Evolutionary conservation across 352 stramenopile species (phyloP), one percentile per base, ranked within the genome.

Genomic region (Pythium sukuiense): DNA sequence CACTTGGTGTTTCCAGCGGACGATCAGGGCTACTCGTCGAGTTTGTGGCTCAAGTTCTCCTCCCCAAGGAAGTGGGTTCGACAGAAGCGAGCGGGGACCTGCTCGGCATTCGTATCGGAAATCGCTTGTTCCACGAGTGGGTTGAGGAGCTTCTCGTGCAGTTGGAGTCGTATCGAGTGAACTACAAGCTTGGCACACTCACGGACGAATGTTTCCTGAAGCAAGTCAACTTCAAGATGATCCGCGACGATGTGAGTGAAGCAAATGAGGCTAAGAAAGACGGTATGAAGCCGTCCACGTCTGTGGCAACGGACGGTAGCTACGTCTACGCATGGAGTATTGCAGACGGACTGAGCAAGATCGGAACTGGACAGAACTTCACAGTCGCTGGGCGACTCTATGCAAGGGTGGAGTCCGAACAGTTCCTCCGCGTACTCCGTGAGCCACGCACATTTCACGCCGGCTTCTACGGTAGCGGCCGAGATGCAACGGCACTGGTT

Each of bases 351-450:
- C 55, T 93, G 2, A 57, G 64, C 30, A 93, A 91, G 65, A 71
- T 93, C 54, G 85, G 85, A n/a, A 89, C 79, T 0, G 85, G 85
- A 1, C 53, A 75, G 16, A 88, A 92, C 53, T 90, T 88, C 46
- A 91, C 81, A 41, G 80, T 92, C 24, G 75, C 79, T 30, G 85
- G 85, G n/a, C 76, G 82, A 70, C 73, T 93, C 3, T 92, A 93
- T 59, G 70, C 69, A 26, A 70, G 74, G 27, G 56, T 67, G 9
- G 66, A 71, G 43, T 35, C 75, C 6, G 49, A 32, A 14, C 48
- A 70, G 43, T 90, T 77, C 61, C 59, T 83, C 0, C 33, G 61
- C 61, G 24, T 20, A 39, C 33, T 67, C 70, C 45, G 56, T 72
- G 52, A 65, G 69, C 27, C 75, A 13, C 68, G 67, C 16, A 32